Base-by-base conservation (phyloP, 345 rosid genomes). In the Eucalyptus erythrocorys region DNA sequence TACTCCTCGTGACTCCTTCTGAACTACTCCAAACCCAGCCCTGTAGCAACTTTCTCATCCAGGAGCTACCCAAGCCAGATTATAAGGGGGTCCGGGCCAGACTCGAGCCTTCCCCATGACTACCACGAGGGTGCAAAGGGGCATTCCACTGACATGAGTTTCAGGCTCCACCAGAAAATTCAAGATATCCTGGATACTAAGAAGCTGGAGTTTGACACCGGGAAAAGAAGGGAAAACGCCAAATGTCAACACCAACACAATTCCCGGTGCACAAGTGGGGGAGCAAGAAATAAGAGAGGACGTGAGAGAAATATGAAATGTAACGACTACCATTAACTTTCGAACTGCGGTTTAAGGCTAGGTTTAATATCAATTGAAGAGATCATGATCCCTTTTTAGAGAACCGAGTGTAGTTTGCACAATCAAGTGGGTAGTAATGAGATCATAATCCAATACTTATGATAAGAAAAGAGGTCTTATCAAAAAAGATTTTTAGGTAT, bases 341-440 rank as follows among this genome's bases (percentile, higher is more conserved):
- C 1, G 1, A 55, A 55, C 30, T 26, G 6, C 1, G 0, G 0
- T 55, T 55, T 22, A 26, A 55, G 1, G 30, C 1, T 24, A 55
- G 61, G 1, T 55, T 55, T 10, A 55, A 55, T 26, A 55, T 55
- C 30, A 24, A 55, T 55, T 55, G 34, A 61, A 1, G 34, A 61
- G 0, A 61, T 61, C 34, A 4, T 13, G 4, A 61, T 30, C 68
- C 34, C 12, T 61, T 27, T 12, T 61, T 6, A 30, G 16, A 17
- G 30, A 61, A 30, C 34, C 68, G 13, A 30, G 16, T 27, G 32
- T 12, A 12, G 34, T 1, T 61, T 27, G 68, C 68, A 61, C 13
- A 13, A 61, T 30, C 8, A 15, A 16, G 22, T 66, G 21, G 76
- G 21, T 14, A n/a, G 21, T 14, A 66, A 66, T 3, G 7, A 17